Conservation (phyloP, 371 early-diverging fungal genomes). For the Circinella minor region DNA sequence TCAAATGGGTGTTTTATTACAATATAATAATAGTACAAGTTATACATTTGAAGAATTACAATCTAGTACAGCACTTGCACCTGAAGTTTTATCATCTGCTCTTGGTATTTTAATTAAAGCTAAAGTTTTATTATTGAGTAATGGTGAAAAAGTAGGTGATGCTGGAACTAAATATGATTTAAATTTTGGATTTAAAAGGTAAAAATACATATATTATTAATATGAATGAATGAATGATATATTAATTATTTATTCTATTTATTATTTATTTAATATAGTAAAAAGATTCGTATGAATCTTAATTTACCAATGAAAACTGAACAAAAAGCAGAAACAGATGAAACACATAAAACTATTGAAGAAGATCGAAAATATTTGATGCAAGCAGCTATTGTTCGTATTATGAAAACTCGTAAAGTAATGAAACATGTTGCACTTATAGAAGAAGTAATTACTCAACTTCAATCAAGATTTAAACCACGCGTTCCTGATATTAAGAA, state of each 20-base stretch:
- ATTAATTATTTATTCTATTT: background rate
- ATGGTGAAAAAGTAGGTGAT: slow-evolving; percentile 60
- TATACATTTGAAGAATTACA: slow-evolving; percentile 72
- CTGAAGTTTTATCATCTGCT: slow-evolving; percentile 71
- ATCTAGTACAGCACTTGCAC: slow-evolving; percentile 70
- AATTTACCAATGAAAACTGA: slow-evolving; percentile 84
- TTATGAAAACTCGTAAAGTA: slow-evolving; percentile 96
- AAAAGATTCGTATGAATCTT: slow-evolving; percentile 85
- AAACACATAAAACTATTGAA: slow-evolving; percentile 87
- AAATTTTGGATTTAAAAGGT: slow-evolving; percentile 87
- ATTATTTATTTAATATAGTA: slow-evolving; percentile 42
- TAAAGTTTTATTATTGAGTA: slow-evolving; percentile 66
- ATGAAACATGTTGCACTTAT: slow-evolving; percentile 88
- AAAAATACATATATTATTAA: background rate
- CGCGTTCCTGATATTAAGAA: slow-evolving; percentile 93
- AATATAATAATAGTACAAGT: slow-evolving; percentile 73
- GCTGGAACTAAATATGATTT: slow-evolving; percentile 65
- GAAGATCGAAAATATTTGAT: slow-evolving; percentile 90
- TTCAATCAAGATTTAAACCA: slow-evolving; percentile 92
- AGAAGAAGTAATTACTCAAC: slow-evolving; percentile 88
- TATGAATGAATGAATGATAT: too few relatives aligned
- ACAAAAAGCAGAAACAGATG: slow-evolving; percentile 85
- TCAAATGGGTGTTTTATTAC: slow-evolving; percentile 89
- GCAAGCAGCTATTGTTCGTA: slow-evolving; percentile 96
- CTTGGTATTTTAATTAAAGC: slow-evolving; percentile 84